Conservation (phyloP, 768 basidiomycete genomes). For the Coprinopsis marcescibilis region DNA sequence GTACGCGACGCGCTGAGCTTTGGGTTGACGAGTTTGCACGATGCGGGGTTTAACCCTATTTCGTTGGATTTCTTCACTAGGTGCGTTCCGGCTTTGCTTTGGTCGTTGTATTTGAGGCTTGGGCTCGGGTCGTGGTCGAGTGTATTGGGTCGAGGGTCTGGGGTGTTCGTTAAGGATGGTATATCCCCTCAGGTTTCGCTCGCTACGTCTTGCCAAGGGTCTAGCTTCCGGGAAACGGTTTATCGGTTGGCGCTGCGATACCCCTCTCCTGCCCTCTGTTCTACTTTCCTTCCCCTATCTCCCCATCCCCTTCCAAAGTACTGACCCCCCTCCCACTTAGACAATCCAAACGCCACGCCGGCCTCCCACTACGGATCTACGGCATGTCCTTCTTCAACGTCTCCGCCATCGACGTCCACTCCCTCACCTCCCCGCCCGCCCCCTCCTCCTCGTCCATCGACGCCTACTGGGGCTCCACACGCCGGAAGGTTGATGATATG, state of each 20-base stretch:
- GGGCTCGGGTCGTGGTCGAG: no score
- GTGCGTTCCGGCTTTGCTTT: constrained; percentile 27
- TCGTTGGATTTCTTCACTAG: constrained; percentile 69
- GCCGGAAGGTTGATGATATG: background rate
- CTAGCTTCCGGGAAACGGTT: no score
- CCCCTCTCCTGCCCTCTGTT: no score
- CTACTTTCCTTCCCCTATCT: background rate
- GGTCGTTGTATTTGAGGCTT: background rate
- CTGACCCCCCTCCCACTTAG: background rate
- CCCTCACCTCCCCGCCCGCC: no score
- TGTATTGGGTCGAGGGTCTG: no score
- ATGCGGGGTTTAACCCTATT: constrained; percentile 66
- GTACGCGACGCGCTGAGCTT: constrained; percentile 59
- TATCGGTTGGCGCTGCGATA: no score
- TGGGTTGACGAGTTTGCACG: constrained; percentile 82
- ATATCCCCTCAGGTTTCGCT: no score
- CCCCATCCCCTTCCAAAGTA: background rate
- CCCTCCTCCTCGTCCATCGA: no score
- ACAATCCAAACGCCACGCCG: no score
- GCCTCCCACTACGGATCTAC: constrained; percentile 47
- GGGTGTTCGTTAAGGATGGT: no score
- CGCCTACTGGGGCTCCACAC: constrained; percentile 55
- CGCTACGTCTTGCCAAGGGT: no score
- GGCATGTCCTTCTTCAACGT: constrained; percentile 53
- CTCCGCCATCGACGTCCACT: constrained; percentile 23